Conservation (phyloP, 352 stramenopile genomes). For the Aphanomyces cochlioides region DNA sequence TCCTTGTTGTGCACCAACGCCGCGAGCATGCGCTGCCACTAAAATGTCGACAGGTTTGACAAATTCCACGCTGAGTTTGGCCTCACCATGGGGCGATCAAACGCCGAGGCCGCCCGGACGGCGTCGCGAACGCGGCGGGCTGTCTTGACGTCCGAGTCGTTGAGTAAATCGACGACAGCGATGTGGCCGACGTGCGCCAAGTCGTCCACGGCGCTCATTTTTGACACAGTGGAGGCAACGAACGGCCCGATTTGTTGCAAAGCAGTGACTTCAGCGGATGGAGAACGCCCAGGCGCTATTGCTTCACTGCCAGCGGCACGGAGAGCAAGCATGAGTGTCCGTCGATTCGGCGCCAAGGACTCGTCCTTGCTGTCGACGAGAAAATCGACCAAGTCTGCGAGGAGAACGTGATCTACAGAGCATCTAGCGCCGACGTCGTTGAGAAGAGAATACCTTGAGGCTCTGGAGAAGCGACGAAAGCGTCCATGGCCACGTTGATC, state of each 20-base stretch:
- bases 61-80: no score
- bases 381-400: neutral
- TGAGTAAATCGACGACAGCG: constrained; percentile 10
- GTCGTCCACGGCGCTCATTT: neutral
- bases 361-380: neutral
- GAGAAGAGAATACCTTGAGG: neutral
- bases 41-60: neutral
- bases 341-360: neutral
- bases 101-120: neutral
- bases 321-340: neutral
- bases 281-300: no score
- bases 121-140: neutral
- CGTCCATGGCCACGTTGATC: neutral
- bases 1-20: neutral
- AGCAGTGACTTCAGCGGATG: neutral
- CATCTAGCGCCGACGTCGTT: no score
- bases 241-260: neutral
- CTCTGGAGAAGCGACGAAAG: neutral
- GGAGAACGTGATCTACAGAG: neutral
- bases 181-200: neutral
- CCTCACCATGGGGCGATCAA: no score
- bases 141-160: neutral
- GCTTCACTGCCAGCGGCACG: neutral
- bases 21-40: neutral
- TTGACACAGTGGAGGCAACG: neutral